Evolutionary conservation across 192 early-diverging fungal species (phyloP), one percentile per base, ranked within the genome.

Genomic region (Allomyces macrogynus): DNA sequence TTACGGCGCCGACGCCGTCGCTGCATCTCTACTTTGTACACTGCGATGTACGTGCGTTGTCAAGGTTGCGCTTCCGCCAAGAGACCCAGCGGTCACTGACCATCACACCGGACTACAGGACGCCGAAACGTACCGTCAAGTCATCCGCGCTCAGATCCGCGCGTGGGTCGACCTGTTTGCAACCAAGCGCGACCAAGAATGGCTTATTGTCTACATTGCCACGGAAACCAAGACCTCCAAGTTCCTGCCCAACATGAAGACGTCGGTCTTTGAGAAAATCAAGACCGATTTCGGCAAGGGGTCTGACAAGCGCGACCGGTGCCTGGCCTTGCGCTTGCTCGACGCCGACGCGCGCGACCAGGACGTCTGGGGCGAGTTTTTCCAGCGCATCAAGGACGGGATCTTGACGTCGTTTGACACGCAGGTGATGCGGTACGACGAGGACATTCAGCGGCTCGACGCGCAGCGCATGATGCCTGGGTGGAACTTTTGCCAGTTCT

Each of bases 401-500:
- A 80, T 92, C 27, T 27, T 89, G 1, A 70, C 74, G 4, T 84
- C 85, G 25, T 87, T 94, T 63, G 86, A 86, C 67, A 77, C 79
- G 65, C 85, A 89, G 23, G 84, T 99, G 11, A 63, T 80, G 64
- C 87, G 85, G 60, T 88, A 88, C 65, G 92, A 86, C 44, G 78
- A 87, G 40, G 93, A 95, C 73, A 91, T 89, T 23, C 75, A 90
- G 9, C 77, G 88, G 23, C 67, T 95, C 61, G 96, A 99, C 62
- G 81, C 88, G 26, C 93, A 96, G 71, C 75, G 96, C 61, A 78
- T 93, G 64, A 82, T 97, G 75, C 93, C 95, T 8, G 96, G 96
- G 0, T 99, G 96, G 96, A 99, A 99, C 72, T 99, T 95, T 74
- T 97, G 94, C 72, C 86, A 81, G 61, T 97, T 92, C 72, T 99